These are phyloP conservation scores for Euphrasia confusa DNA, from an alignment of 257 asterid species.

Conservation along the genomic window DNA sequence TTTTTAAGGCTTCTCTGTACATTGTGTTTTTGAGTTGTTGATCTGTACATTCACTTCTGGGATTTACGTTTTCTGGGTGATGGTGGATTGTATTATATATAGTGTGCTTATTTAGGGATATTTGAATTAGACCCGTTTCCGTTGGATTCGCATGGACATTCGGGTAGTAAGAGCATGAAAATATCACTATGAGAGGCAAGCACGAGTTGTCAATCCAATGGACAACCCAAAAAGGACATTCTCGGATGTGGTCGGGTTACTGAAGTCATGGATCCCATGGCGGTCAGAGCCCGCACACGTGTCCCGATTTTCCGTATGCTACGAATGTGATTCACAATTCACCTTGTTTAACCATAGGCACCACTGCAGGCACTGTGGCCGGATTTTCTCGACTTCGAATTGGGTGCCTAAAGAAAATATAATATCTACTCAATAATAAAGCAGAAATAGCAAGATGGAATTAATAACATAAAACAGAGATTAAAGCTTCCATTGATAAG, in stretches of 20 bases:
- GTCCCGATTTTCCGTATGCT: conserved; percentile 80
- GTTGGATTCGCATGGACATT: conserved; percentile 25
- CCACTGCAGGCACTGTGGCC: conserved; percentile 84
- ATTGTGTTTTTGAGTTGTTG: conserved; percentile 4
- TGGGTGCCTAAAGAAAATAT: conserved; percentile 38
- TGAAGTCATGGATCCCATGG: conserved; percentile 76
- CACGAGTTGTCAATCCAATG: conserved; percentile 43
- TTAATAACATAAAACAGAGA: too few relatives aligned
- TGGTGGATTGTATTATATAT: background rate
- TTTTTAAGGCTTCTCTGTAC: conserved; percentile 20
- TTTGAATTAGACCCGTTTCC: background rate
- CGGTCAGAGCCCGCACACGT: conserved; percentile 57
- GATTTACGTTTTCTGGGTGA: background rate
- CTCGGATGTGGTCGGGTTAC: conserved; percentile 48
- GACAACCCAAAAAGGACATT: conserved; percentile 44
- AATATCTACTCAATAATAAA: too few relatives aligned
- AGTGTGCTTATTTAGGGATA: conserved; percentile 6
- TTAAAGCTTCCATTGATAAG: too few relatives aligned
- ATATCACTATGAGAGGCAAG: conserved; percentile 42
- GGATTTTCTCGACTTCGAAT: conserved; percentile 66
- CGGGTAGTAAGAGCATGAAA: conserved; percentile 42
- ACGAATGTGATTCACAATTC: conserved; percentile 32
- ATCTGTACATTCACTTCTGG: conserved; percentile 3
- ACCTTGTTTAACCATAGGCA: conserved; percentile 80
- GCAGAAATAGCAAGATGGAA: too few relatives aligned